Conservation (phyloP, 2,329 filamentous ascomycete genomes). For the Fusarium multiceps region DNA sequence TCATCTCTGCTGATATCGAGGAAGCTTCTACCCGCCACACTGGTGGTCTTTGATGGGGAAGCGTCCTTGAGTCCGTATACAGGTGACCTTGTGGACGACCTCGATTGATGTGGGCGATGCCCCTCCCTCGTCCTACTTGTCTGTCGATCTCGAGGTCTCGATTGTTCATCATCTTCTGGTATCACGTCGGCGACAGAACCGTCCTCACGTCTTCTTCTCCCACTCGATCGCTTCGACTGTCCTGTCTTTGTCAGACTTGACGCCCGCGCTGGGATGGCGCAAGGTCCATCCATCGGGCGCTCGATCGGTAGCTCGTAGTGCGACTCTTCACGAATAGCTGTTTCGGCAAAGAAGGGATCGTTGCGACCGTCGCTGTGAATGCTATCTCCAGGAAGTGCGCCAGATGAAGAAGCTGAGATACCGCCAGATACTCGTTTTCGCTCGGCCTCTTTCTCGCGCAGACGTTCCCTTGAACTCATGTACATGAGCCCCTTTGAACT, state of each 20-base stretch:
- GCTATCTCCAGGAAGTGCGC: constrained; percentile 54
- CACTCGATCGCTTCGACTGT: constrained; percentile 64
- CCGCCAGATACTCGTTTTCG: constrained; percentile 62
- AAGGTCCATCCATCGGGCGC: constrained; percentile 53
- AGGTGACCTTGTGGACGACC: constrained; percentile 29
- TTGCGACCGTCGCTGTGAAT: constrained; percentile 53
- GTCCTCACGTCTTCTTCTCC: constrained; percentile 62
- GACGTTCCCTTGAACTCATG: constrained; percentile 76
- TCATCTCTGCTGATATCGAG: constrained; percentile 49
- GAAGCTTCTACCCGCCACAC: constrained; percentile 37
- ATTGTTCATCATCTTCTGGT: constrained; percentile 55
- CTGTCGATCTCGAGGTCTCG: constrained; percentile 39
- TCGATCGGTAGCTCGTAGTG: constrained; percentile 45
- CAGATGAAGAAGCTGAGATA: constrained; percentile 34
- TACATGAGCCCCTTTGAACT: constrained; percentile 73
- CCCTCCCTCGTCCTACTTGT: constrained; percentile 33
- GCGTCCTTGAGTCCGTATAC: constrained; percentile 42
- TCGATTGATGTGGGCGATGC: constrained; percentile 21
- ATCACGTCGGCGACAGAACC: constrained; percentile 53
- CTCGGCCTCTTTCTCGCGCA: constrained; percentile 71
- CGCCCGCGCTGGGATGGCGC: constrained; percentile 72
- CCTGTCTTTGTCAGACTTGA: constrained; percentile 73
- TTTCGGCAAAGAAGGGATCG: constrained; percentile 64
- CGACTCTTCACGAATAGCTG: constrained; percentile 67
- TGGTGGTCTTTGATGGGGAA: constrained; percentile 31